Base-by-base conservation (phyloP, 768 basidiomycete species). In the Russula sp. region DNA sequence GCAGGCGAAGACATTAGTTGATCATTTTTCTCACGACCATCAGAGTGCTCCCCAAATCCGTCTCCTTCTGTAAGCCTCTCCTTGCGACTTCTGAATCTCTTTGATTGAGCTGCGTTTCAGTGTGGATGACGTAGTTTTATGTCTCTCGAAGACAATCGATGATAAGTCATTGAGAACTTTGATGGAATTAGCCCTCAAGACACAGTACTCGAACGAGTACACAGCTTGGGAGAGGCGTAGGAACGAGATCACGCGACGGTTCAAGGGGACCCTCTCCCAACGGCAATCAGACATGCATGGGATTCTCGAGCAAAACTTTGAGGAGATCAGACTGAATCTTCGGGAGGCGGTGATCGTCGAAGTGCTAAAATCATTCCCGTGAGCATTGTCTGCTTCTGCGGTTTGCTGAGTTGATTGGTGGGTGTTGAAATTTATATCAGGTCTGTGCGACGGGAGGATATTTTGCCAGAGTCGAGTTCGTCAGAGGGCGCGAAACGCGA, bases 111-210 rank as follows among this genome's bases (percentile, higher is more conserved):
- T 5, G 13, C 9, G 9, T 46, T 62, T 18, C 16, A 62, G 61
- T 35, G 58, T 5, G 32, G 47, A 59, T 16, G 58, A 63, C 4
- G 62, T 48, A 38, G 22, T 38, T 7, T 20, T 59, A 9, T 63
- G 57, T 45, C 52, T 63, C 51, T 59, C 62, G 1, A 58, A 63
- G 34, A 22, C 39, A 7, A 53, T 63, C n/a, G 62, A 63, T 1
- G 62, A 63, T n/a, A 36, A 29, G 16, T 38, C 62, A 7, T 36
- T 63, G 14, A 45, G 49, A 22, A 38, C 46, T 1, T 55, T 63
- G 34, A 59, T 63, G 52, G 16, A n/a, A 6, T 2, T 63, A 7
- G 32, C 35, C 9, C 52, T 58, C 47, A 36, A 9, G 0, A 32
- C 39, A 29, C 39, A 46, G 25, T 63, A 55, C 47, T 46, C 39